These are phyloP conservation scores for Jimgerdemannia lactiflua DNA, from an alignment of 192 early-diverging fungal genomes.

Conservation along the genomic window DNA sequence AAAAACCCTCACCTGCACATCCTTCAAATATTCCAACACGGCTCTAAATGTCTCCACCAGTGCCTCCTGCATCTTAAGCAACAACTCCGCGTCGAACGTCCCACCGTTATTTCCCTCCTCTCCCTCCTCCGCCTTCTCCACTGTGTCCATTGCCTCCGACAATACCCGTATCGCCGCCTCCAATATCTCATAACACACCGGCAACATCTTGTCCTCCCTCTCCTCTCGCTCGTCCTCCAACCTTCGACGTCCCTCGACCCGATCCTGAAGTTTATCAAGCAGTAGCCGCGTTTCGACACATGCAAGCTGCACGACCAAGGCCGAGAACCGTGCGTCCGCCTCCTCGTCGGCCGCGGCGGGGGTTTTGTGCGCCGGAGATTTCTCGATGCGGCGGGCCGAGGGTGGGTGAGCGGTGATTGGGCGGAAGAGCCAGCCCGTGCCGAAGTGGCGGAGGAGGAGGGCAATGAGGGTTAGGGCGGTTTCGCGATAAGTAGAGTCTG, in stretches of 20 bases:
- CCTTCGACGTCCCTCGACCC: not conserved
- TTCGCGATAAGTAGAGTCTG: slow-evolving; percentile 28
- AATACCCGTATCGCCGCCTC: slow-evolving; percentile 38
- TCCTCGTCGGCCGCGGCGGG: slow-evolving; percentile 1
- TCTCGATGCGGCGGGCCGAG: too few relatives aligned
- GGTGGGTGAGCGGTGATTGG: not conserved
- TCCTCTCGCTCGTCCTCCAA: not conserved
- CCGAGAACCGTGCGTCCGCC: slow-evolving; percentile 30
- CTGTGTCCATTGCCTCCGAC: too few relatives aligned
- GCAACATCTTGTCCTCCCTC: slow-evolving; percentile 29
- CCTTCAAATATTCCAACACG: slow-evolving; percentile 29
- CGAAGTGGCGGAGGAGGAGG: slow-evolving; percentile 28
- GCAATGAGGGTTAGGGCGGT: slow-evolving; percentile 20
- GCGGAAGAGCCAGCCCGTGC: slow-evolving; percentile 34
- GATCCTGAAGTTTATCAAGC: slow-evolving; percentile 31
- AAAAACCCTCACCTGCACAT: slow-evolving; percentile 17
- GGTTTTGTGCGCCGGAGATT: too few relatives aligned
- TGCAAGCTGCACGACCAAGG: slow-evolving; percentile 31
- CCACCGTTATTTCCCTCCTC: slow-evolving; percentile 10
- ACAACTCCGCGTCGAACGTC: slow-evolving; percentile 26
- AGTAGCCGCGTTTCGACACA: slow-evolving; percentile 38
- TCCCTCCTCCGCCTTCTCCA: too few relatives aligned
- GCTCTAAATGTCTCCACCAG: slow-evolving; percentile 30
- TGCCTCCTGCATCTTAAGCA: slow-evolving; percentile 27
- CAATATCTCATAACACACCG: slow-evolving; percentile 36